Percentiles rank a stretch among this genome's conserved stretches.
phyloP scores from a whole-genome alignment of 1,284 basidiomycete species.

The Schizopora paradoxa region DNA sequence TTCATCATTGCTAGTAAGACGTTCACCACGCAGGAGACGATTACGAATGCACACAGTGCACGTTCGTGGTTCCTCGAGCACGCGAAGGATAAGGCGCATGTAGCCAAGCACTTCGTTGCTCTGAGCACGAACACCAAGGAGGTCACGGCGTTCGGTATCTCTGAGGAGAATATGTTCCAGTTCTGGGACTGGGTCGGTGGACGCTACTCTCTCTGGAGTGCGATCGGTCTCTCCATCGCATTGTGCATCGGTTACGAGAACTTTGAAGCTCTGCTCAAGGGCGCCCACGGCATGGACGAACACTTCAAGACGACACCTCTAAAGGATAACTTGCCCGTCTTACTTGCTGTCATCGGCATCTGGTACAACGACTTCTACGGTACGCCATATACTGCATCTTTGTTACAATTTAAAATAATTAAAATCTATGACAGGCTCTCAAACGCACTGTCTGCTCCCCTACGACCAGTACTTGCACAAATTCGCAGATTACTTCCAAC shows the following conservation, averaged over 20 bases:
- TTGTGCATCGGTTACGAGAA: conserved; percentile 92
- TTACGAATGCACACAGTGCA: conserved; percentile 94
- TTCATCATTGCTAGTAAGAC: conserved; percentile 99
- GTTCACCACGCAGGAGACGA: conserved; percentile 99
- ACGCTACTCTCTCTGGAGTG: conserved; percentile 96
- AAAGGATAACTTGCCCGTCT: conserved; percentile 89
- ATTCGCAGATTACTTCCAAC: conserved; percentile 99
- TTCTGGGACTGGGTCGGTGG: conserved; percentile 99
- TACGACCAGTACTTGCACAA: conserved; percentile 99
- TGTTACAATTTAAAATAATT: not conserved
- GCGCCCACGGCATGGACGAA: conserved; percentile 96
- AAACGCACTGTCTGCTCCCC: conserved; percentile 92
- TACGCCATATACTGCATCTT: conserved; percentile 27
- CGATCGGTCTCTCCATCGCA: conserved; percentile 94
- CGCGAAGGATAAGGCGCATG: conserved; percentile 85
- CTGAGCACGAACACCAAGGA: conserved; percentile 94
- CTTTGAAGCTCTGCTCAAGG: conserved; percentile 86
- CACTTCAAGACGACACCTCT: conserved; percentile 90
- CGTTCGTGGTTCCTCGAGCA: conserved; percentile 89
- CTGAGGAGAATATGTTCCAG: conserved; percentile 94
- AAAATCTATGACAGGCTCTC: conserved; percentile 48
- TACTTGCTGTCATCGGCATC: conserved; percentile 88
- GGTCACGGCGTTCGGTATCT: conserved; percentile 94
- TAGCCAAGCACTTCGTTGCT: conserved; percentile 98
- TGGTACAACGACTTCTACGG: conserved; percentile 99